phyloP scores from a whole-genome alignment of 148 eudicot species.

The Arctostaphylos glauca region DNA sequence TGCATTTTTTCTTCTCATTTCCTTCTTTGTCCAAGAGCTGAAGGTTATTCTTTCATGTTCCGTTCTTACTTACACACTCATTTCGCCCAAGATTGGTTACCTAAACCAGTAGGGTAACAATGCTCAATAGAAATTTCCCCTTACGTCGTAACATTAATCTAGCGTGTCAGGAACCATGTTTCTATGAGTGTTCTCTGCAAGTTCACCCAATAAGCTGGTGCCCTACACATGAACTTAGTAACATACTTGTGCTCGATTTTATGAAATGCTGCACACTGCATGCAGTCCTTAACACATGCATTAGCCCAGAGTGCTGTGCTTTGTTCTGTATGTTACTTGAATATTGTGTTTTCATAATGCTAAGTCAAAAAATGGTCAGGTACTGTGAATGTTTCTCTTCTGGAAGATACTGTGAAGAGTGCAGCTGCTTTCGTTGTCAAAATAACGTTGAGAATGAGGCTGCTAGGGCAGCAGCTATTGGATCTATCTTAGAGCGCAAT shows the following conservation, averaged over 20 bases:
- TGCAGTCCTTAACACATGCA: background rate
- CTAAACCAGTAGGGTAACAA: background rate
- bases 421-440: conserved; percentile 53
- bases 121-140: background rate
- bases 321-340: background rate
- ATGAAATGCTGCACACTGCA: background rate
- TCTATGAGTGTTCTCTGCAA: background rate
- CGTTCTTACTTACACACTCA: background rate
- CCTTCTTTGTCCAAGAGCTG: background rate
- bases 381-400: conserved; percentile 63
- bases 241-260: background rate
- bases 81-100: background rate
- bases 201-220: background rate
- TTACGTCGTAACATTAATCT: background rate
- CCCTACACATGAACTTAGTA: background rate
- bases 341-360: background rate
- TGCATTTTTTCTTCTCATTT: background rate
- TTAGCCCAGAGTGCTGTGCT: background rate
- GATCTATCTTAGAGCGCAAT: conserved; percentile 44
- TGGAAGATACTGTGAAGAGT: conserved; percentile 54
- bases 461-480: conserved; percentile 45
- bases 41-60: background rate
- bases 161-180: background rate
- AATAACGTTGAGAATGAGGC: conserved; percentile 48
- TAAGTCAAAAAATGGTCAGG: conserved; percentile 24